phyloP scores from a whole-genome alignment of 2,329 filamentous ascomycete species.

The Sporothrix pallida region DNA sequence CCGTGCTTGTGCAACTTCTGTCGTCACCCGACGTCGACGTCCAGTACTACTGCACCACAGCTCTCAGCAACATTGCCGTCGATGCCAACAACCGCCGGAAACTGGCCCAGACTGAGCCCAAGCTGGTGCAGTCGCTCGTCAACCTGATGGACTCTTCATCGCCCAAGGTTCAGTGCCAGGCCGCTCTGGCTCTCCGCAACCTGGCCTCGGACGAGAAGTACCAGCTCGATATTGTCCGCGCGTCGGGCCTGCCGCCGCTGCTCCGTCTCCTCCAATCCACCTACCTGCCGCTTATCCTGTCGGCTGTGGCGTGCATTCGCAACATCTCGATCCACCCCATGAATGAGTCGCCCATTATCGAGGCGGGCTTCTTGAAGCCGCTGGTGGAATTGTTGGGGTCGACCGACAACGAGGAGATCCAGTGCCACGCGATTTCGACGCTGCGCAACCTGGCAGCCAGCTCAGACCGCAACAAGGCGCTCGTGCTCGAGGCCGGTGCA shows the following conservation, averaged over 20 bases:
- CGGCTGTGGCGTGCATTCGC: constrained; percentile 95
- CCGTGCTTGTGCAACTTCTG: constrained; percentile 92
- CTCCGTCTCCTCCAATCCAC: constrained; percentile 91
- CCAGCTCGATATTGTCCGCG: constrained; percentile 94
- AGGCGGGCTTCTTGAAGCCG: constrained; percentile 92
- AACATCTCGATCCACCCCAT: constrained; percentile 98
- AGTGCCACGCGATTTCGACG: constrained; percentile 97
- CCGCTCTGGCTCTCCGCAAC: constrained; percentile 90
- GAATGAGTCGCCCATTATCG: constrained; percentile 98
- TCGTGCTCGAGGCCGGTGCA: constrained; percentile 94
- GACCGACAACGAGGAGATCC: constrained; percentile 97
- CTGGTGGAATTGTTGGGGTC: constrained; percentile 92
- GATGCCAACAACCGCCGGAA: constrained; percentile 90
- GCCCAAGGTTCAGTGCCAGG: constrained; percentile 97
- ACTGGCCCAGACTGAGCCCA: constrained; percentile 86
- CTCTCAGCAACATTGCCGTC: constrained; percentile 97
- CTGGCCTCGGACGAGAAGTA: constrained; percentile 98
- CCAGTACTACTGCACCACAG: constrained; percentile 99
- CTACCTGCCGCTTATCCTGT: constrained; percentile 93
- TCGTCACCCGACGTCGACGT: constrained; percentile 94
- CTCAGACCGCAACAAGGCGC: constrained; percentile 95
- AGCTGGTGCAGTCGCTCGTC: constrained; percentile 90
- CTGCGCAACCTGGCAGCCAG: constrained; percentile 93
- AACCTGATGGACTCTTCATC: constrained; percentile 97
- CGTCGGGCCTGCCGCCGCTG: constrained; percentile 82